A percentile compares a stretch with the other conserved stretches of the same genome.
phyloP scores from a whole-genome alignment of 345 rosid species.

The Brassica napus region Da-Ae NC_063444.1:9602001-9602500 shows the following conservation, averaged over 20 bases:
- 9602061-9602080: slow-evolving; percentile 17
- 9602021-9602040: neutral
- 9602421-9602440: neutral
- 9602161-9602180: neutral
- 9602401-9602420: neutral
- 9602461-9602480: slow-evolving; percentile 38
- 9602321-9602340: slow-evolving; percentile 59
- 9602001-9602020: slow-evolving; percentile 11
- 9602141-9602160: slow-evolving; percentile 30
- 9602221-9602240: neutral
- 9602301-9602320: slow-evolving; percentile 53
- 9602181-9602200: neutral
- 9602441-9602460: neutral
- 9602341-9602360: slow-evolving; percentile 69
- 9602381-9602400: no score
- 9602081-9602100: slow-evolving; percentile 28
- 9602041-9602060: neutral
- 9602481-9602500: slow-evolving; percentile 84
- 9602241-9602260: neutral
- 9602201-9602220: neutral
- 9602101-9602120: slow-evolving; percentile 39
- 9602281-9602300: neutral
- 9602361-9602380: slow-evolving; percentile 79
- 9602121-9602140: slow-evolving; percentile 1
- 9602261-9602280: neutral